These are phyloP conservation scores for Thyridium curvatum DNA, from an alignment of 2,329 filamentous ascomycete genomes.

Conservation along the genomic window DNA sequence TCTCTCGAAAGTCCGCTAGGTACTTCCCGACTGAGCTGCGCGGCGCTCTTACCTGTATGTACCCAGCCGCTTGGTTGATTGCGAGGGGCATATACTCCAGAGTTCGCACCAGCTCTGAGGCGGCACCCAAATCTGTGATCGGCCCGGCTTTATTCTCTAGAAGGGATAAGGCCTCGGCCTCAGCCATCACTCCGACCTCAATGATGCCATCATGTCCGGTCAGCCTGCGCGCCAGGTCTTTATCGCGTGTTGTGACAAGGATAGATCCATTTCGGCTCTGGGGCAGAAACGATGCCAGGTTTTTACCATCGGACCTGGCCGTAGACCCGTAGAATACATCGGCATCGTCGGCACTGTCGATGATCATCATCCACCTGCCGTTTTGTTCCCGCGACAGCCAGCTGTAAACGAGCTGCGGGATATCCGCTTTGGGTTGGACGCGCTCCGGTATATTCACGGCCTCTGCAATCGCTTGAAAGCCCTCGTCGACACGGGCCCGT, in stretches of 20 bases:
- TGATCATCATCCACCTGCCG: conserved; percentile 24
- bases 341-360: conserved; percentile 29
- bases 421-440: conserved; percentile 14
- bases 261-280: conserved; percentile 1
- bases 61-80: too few relatives aligned
- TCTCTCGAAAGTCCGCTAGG: too few relatives aligned
- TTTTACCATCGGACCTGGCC: not conserved
- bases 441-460: conserved; percentile 16
- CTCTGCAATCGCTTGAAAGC: conserved; percentile 23
- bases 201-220: not conserved
- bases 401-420: conserved; percentile 15
- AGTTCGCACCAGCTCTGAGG: too few relatives aligned
- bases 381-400: conserved; percentile 23
- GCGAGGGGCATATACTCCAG: too few relatives aligned
- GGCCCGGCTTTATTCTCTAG: too few relatives aligned
- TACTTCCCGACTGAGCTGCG: too few relatives aligned
- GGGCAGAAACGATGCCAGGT: not conserved
- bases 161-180: not conserved
- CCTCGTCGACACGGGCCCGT: conserved; percentile 20
- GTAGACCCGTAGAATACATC: conserved; percentile 12
- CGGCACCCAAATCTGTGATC: too few relatives aligned
- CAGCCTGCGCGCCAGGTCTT: not conserved
- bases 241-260: conserved; percentile 2
- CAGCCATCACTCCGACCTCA: not conserved
- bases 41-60: too few relatives aligned